Base-by-base conservation (phyloP, 768 basidiomycete genomes). In the Suillus americanus region DNA sequence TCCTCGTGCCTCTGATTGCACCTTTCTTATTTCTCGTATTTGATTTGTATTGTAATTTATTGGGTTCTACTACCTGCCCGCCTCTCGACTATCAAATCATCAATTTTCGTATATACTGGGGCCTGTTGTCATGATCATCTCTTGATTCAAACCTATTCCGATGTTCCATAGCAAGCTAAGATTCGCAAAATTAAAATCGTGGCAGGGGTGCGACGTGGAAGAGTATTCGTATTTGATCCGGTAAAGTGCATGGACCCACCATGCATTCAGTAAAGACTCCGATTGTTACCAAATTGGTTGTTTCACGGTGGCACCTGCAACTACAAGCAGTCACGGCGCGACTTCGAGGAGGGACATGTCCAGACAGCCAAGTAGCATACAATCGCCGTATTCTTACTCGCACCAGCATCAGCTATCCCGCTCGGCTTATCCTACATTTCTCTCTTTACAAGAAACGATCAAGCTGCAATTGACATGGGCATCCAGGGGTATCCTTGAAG, bases 401-500 rank as follows among this genome's bases (percentile, higher is more conserved):
- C 67, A 65, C 62, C 71, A 62, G 57, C 71, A 64, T 41, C 55
- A 67, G 18, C 77, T 82, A 4, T 78, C 89, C 23, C 80, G 89
- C 43, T 73, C 82, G 3, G 74, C 82, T 2, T 94, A 93, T 75
- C 91, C 92, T 1, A 73, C 80, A 14, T 94, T 93, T 74, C 81
- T 93, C 8, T 82, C 91, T 2, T 66, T 89, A 4, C 80, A 80
- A 16, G 84, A 90, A 30, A 87, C 91, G 0, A 71, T 85, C 20
- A 72, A 78, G 70, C 78, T 92, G 3, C 91, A 93, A 69, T 65
- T 85, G 12, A 79, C 74, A 60, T 93, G 87, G 78, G 81, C 83
- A 16, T 80, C 80, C 68, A 75, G 76, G 12, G 92, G 92, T 18
- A 72, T 93, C 13, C 71, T 84, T 48, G 92, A 94, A 77, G 85